Conservation (phyloP, 441 rosid genomes). For the Arabidopsis lyrata region DNA sequence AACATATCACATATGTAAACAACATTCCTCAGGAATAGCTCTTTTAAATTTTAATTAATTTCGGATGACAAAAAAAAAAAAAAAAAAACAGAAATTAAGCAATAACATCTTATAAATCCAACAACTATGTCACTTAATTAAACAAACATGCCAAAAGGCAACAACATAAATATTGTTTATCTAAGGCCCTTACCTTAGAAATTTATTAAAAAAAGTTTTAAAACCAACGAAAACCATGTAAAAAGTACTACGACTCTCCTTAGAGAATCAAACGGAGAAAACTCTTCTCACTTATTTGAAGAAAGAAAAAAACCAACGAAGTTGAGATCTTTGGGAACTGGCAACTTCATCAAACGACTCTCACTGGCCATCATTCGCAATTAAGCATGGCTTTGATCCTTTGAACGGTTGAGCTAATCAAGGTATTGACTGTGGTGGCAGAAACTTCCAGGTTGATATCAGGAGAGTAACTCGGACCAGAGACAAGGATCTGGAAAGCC, state of each 20-base stretch:
- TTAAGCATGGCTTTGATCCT: constrained; percentile 55
- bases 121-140: background rate
- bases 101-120: background rate
- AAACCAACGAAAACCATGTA: background rate
- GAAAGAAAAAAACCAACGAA: background rate
- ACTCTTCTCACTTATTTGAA: constrained; percentile 29
- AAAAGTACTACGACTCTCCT: constrained; percentile 21
- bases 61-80: no score
- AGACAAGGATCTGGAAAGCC: constrained; percentile 63
- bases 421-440: constrained; percentile 49
- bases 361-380: constrained; percentile 47
- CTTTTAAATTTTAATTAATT: no score
- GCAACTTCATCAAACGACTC: background rate
- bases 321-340: constrained; percentile 5
- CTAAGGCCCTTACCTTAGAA: constrained; percentile 32
- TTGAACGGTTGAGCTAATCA: constrained; percentile 62
- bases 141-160: constrained; percentile 23
- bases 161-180: constrained; percentile 31
- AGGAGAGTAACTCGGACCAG: constrained; percentile 29
- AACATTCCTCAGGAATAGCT: no score
- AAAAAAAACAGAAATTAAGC: constrained; percentile 21
- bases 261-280: constrained; percentile 30
- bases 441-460: constrained; percentile 33
- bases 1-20: no score
- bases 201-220: background rate